Evolutionary conservation across 140 eudicot genomes (phyloP).

Genomic region (Cichorium intybus): DNA sequence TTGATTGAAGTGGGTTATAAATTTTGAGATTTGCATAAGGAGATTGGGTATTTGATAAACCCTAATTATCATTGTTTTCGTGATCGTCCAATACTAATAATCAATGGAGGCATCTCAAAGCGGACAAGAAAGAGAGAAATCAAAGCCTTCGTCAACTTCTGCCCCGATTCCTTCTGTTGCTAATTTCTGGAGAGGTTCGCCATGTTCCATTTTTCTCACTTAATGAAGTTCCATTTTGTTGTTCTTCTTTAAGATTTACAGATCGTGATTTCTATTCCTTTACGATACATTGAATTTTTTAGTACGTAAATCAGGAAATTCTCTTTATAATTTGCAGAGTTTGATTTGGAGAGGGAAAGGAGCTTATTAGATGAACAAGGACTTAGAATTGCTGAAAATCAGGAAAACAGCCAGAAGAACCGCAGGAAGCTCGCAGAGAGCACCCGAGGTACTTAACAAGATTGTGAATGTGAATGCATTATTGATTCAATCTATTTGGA

Average conservation of each 20-base stretch:
- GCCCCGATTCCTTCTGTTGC: constrained; percentile 79
- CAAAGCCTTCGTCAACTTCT: constrained; percentile 49
- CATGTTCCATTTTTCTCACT: background rate
- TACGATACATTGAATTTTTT: background rate
- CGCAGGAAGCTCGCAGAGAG: constrained; percentile 95
- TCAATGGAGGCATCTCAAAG: constrained; percentile 59
- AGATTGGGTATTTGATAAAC: background rate
- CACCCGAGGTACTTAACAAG: constrained; percentile 72
- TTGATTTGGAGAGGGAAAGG: constrained; percentile 95
- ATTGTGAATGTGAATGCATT: background rate
- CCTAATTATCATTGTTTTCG: background rate
- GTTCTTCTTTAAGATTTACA: background rate
- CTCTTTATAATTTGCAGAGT: constrained; percentile 49
- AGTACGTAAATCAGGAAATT: background rate
- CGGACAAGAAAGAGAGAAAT: constrained; percentile 62
- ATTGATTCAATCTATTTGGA: background rate
- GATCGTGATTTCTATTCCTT: constrained; percentile 3
- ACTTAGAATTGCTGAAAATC: constrained; percentile 93
- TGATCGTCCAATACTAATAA: background rate
- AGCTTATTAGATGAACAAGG: constrained; percentile 94
- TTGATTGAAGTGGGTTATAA: background rate
- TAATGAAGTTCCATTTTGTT: background rate
- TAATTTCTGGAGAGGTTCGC: constrained; percentile 89
- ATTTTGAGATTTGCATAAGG: background rate
- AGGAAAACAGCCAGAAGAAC: constrained; percentile 97